Evolutionary conservation across 768 basidiomycete species (phyloP).

Genomic region (Phylloporus arenicola): DNA sequence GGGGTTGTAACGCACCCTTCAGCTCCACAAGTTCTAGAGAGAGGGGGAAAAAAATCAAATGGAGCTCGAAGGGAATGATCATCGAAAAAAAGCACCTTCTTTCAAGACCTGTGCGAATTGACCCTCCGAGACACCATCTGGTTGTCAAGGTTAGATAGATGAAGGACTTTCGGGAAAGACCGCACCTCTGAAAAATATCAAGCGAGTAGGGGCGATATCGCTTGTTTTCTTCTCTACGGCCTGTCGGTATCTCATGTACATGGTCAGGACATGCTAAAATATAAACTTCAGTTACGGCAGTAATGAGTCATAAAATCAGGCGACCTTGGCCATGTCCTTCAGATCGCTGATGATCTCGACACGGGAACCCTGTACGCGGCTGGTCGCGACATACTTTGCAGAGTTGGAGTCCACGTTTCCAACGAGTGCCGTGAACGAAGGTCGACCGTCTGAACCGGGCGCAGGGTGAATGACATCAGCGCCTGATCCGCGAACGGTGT

Average conservation of each 20-base stretch:
- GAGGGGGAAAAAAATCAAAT: conserved; percentile 1
- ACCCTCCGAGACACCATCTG: conserved; percentile 54
- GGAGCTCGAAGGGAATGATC: too few species aligned
- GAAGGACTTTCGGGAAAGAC: neutral
- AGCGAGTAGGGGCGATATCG: conserved; percentile 51
- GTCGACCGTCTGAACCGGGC: conserved; percentile 71
- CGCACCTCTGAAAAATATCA: conserved; percentile 74
- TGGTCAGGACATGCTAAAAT: conserved; percentile 45
- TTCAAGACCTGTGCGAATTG: conserved; percentile 49
- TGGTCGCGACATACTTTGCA: conserved; percentile 64
- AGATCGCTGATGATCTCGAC: conserved; percentile 76
- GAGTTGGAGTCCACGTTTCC: conserved; percentile 72
- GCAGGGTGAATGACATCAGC: conserved; percentile 83
- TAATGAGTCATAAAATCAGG: neutral
- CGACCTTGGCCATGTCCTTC: conserved; percentile 56
- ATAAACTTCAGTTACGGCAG: conserved; percentile 9
- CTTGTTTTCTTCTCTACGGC: conserved; percentile 45
- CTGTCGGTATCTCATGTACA: conserved; percentile 56
- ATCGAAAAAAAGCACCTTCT: conserved; percentile 37
- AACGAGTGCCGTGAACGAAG: conserved; percentile 78
- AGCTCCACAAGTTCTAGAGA: conserved; percentile 52
- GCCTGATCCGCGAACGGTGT: conserved; percentile 34
- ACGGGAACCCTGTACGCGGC: conserved; percentile 59
- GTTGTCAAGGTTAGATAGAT: conserved; percentile 1
- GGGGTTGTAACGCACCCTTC: conserved; percentile 38